Evolutionary conservation across 306 rosid genomes (phyloP), one percentile per base, ranked within the genome.

Genomic region (Quercus robur): DNA sequence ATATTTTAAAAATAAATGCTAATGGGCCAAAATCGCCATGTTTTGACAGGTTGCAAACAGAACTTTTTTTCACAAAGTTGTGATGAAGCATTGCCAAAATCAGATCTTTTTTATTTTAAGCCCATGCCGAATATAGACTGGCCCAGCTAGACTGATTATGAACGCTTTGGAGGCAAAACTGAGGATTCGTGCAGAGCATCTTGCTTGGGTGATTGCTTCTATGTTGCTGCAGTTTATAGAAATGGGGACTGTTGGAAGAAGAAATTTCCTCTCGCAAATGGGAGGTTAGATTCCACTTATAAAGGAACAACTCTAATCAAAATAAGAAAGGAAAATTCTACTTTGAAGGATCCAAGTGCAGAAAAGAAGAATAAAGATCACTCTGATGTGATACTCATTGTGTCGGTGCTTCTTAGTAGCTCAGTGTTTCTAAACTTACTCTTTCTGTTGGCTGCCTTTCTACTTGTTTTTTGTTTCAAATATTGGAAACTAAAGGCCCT

Each of bases 121-220:
- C 2, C 31, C 59, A 35, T 82, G 80, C 57, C 1, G 0, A 52
- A 79, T 14, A 9, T 59, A 30, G 61, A 85, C 12, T 79, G 84
- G 88, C 74, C 46, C 12, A 2, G 1, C 1, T 3, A 9, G 0
- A 38, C 46, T 8, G 78, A 82, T 17, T 79, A 52, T 56, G 68
- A 56, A 2, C 3, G 19, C 5, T 76, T 72, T 62, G 2, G 0
- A 19, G 3, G 17, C 11, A 77, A 30, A 19, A 0, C 23, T 5
- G 82, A 82, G 75, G 78, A 83, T 8, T 83, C 78, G 81, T 86
- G 89, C 66, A 75, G 71, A 26, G 28, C 30, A 1, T 77, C 72
- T 35, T 86, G 89, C 70, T 41, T 86, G 49, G 14, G 13, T 1
- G 87, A 86, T 74, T 86, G 87, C 13, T 83, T 77, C 2, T 86